These are phyloP conservation scores for Neocatenulostroma microsporum DNA, from an alignment of 2,329 filamentous ascomycete species.

Conservation along the genomic window DNA sequence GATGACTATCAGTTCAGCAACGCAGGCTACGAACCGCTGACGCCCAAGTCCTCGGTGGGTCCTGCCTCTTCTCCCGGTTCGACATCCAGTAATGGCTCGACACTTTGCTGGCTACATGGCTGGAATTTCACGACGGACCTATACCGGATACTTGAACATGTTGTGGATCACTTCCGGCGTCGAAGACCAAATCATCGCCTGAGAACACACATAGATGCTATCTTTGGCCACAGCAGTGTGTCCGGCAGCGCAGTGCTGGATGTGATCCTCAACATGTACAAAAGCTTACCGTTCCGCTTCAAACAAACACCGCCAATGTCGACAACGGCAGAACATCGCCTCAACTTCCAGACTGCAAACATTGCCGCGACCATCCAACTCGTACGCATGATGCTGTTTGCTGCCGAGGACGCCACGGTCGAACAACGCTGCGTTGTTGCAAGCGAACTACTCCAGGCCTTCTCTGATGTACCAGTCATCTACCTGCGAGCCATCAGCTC, in stretches of 20 bases:
- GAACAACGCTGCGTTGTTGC: conserved; percentile 42
- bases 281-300: conserved; percentile 1
- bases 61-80: no score
- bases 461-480: conserved; percentile 37
- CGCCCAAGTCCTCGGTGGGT: conserved; percentile 21
- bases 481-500: conserved; percentile 44
- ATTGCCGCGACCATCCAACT: conserved; percentile 44
- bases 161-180: no score
- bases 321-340: conserved; percentile 30
- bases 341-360: conserved; percentile 45
- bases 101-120: conserved; percentile 48
- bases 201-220: conserved; percentile 13
- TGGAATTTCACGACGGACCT: conserved; percentile 54
- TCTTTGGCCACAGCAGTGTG: conserved; percentile 18
- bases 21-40: no score
- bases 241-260: conserved; percentile 20
- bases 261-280: conserved; percentile 8
- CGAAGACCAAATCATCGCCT: no score
- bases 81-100: conserved; percentile 15
- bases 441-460: conserved; percentile 37
- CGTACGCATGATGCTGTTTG: conserved; percentile 40
- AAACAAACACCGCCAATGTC: conserved; percentile 5
- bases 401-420: conserved; percentile 20
- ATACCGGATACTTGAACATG: conserved; percentile 50
- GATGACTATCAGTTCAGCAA: conserved; percentile 40